Base-by-base conservation (phyloP, 2,329 filamentous ascomycete genomes). In the Penicillium sp. region DNA sequence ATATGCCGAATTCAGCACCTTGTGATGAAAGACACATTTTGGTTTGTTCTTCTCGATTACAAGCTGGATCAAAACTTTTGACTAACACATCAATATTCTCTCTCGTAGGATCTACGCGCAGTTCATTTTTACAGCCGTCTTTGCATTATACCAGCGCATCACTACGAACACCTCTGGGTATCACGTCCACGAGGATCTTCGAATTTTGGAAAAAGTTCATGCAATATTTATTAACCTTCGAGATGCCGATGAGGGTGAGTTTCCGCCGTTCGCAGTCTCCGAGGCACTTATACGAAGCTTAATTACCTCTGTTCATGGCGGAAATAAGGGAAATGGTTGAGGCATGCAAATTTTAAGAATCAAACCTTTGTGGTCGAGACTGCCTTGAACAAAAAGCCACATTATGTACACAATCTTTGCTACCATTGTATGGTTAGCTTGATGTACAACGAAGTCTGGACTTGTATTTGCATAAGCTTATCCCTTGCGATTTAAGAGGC, bases 71-170 rank as follows among this genome's bases (percentile, higher is more conserved):
- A 16, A 22, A 33, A 25, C 46, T 25, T 37, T 4, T 6, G 26
- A n/a, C 33, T 52, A 8, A 52, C 51, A 8, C 11, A 10, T 26
- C 19, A 40, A 3, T 26, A 16, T n/a, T 33, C 19, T 42, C 2
- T 26, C 48, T 30, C 4, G n/a, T 19, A 58, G 55, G 55, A 58
- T 58, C 14, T 58, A 58, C 16, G 55, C 55, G 26, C 55, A 58
- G 19, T 58, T 52, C 11, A 51, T 58, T 11, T n/a, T 58, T 11
- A 58, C 55, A 6, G 55, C 55, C 5, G 55, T 52, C 16, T 30
- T 58, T 28, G 37, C 48, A 8, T 38, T 58, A 4, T 58, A 58
- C 19, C 55, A 52, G 19, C 55, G 55, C n/a, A 30, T 55, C 52
- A 42, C 8, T 4, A 43, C 10, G 25, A 22, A 42, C 22, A 25